Percentiles rank a stretch among this genome's conserved stretches.
Conservation (phyloP, 345 rosid genomes). For the Acer campestre region DNA sequence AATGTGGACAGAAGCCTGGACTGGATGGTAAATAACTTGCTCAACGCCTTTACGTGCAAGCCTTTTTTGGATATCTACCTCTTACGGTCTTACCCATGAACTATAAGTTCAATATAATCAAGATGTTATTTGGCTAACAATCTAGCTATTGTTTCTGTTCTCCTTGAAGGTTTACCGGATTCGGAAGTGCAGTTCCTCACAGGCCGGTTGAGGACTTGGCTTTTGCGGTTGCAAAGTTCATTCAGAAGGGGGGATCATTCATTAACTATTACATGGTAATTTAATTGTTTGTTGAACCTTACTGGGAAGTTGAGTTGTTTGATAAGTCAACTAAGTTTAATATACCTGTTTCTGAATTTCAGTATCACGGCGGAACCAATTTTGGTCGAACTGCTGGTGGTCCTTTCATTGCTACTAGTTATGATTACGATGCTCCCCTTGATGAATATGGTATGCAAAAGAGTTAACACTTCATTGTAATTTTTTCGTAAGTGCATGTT, state of each 20-base stretch:
- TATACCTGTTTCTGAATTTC: slow-evolving; percentile 27
- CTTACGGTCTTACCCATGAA: slow-evolving; percentile 1
- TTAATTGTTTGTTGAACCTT: slow-evolving; percentile 10
- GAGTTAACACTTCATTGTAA: neutral
- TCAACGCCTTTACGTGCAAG: neutral
- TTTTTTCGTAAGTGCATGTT: neutral
- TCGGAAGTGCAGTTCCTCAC: slow-evolving; percentile 92
- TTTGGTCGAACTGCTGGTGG: slow-evolving; percentile 99
- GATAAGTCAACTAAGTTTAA: slow-evolving; percentile 22
- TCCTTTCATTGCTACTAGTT: slow-evolving; percentile 98
- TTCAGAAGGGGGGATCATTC: slow-evolving; percentile 96
- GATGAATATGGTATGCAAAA: slow-evolving; percentile 91
- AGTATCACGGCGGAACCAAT: slow-evolving; percentile 99
- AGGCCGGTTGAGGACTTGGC: slow-evolving; percentile 98
- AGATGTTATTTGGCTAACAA: slow-evolving; percentile 4
- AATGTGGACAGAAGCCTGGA: slow-evolving; percentile 99
- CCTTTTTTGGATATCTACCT: slow-evolving; percentile 11
- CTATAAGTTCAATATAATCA: slow-evolving; percentile 3
- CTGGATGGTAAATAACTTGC: slow-evolving; percentile 75
- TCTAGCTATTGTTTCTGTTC: slow-evolving; percentile 13
- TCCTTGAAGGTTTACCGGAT: slow-evolving; percentile 79
- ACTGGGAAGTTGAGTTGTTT: slow-evolving; percentile 12
- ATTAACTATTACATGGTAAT: slow-evolving; percentile 94
- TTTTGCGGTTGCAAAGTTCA: slow-evolving; percentile 91
- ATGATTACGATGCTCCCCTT: slow-evolving; percentile 95